Percentiles rank a stretch among this genome's conserved stretches.
Evolutionary conservation across 148 eudicot genomes (phyloP).

Genomic region (Diospyros lotus): DNA sequence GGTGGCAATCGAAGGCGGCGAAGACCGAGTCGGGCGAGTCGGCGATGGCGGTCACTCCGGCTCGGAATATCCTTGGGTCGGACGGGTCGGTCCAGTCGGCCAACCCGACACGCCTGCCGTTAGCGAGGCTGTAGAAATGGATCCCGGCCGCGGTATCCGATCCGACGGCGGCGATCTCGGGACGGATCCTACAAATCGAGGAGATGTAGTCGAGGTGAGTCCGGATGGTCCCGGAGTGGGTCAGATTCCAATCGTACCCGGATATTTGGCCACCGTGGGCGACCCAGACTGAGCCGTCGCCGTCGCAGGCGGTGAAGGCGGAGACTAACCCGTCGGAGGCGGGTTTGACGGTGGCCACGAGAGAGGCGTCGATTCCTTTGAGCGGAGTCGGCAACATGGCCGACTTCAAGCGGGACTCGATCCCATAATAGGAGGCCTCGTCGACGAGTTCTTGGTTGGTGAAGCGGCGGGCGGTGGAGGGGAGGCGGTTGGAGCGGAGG

Average conservation of each 20-base stretch:
- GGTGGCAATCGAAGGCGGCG: conserved; percentile 57
- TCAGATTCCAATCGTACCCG: conserved; percentile 41
- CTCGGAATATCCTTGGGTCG: conserved; percentile 55
- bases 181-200: conserved; percentile 26
- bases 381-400: conserved; percentile 39
- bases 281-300: conserved; percentile 40
- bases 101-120: conserved; percentile 30
- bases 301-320: conserved; percentile 34
- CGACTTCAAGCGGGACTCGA: conserved; percentile 31
- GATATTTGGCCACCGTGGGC: conserved; percentile 75
- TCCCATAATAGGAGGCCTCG: conserved; percentile 53
- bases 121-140: conserved; percentile 45
- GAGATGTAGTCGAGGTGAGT: conserved; percentile 59
- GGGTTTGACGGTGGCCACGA: conserved; percentile 33
- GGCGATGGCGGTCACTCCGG: conserved; percentile 51
- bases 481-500: conserved; percentile 16
- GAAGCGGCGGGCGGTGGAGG: conserved; percentile 15
- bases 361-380: conserved; percentile 53
- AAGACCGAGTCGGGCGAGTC: conserved; percentile 40
- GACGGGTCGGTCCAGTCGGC: conserved; percentile 58
- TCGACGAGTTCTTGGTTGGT: conserved; percentile 39
- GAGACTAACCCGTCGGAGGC: conserved; percentile 50
- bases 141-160: conserved; percentile 43
- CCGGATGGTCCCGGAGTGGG: conserved; percentile 36
- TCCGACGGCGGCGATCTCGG: conserved; percentile 46